A percentile compares a stretch with the other conserved stretches of the same genome.
Conservation (phyloP, 2,329 filamentous ascomycete species). For the Scedosporium minutisporum region DNA sequence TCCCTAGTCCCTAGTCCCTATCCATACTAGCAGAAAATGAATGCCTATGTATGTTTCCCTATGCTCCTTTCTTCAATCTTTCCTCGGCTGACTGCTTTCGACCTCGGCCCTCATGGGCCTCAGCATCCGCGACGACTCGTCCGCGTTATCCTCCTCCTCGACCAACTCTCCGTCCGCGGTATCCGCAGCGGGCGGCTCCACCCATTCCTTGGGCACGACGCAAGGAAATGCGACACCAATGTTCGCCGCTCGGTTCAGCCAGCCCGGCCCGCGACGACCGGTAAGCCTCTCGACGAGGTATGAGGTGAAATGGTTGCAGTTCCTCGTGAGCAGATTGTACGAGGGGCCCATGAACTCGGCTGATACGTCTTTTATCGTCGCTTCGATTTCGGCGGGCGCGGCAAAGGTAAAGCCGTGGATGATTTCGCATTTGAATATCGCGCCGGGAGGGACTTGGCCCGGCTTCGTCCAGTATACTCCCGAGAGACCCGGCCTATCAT, state of each 20-base stretch:
- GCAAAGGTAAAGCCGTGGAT: slow-evolving; percentile 71
- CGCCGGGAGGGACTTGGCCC: slow-evolving; percentile 62
- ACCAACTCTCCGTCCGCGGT: slow-evolving; percentile 61
- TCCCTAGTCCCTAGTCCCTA: not conserved
- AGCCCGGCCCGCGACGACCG: slow-evolving; percentile 57
- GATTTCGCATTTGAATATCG: slow-evolving; percentile 64
- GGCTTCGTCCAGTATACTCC: slow-evolving; percentile 80
- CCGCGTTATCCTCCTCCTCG: slow-evolving; percentile 39
- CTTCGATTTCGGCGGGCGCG: slow-evolving; percentile 58
- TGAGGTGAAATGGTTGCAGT: slow-evolving; percentile 84
- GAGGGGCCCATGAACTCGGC: slow-evolving; percentile 64
- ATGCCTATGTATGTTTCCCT: not conserved
- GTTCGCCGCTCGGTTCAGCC: slow-evolving; percentile 76
- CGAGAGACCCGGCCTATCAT: slow-evolving; percentile 59
- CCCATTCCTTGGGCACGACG: slow-evolving; percentile 73
- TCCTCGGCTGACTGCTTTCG: slow-evolving; percentile 2
- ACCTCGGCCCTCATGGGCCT: slow-evolving; percentile 25
- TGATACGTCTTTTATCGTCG: slow-evolving; percentile 58
- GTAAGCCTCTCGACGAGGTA: slow-evolving; percentile 67
- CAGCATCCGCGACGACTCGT: slow-evolving; percentile 52
- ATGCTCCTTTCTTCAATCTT: not conserved
- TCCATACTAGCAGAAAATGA: not conserved
- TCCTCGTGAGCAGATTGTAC: slow-evolving; percentile 74
- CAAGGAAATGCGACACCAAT: slow-evolving; percentile 75
- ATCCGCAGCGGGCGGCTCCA: slow-evolving; percentile 68